Evolutionary conservation across 2,329 filamentous ascomycete genomes (phyloP), one percentile per base, ranked within the genome.

Genomic region (Ceratocystis ficicola): DNA sequence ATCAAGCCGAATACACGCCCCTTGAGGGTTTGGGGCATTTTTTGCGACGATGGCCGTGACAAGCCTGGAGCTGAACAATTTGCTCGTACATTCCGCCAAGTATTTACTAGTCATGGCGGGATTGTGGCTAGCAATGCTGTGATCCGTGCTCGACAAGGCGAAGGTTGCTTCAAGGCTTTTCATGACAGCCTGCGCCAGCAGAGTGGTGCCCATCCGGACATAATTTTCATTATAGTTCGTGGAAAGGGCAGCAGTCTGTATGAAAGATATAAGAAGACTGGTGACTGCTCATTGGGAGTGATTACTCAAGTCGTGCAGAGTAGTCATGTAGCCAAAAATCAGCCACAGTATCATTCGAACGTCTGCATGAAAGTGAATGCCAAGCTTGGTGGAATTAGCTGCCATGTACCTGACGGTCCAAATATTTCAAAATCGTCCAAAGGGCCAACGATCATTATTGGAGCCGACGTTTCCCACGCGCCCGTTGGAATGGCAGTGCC

Each of bases 321-420:
- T 1, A 76, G 77, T 0, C 87, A 95, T 67, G 88, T 93, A 0
- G 88, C 93, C 0, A 87, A 87, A 73, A 83, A 83, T 17, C 48
- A 48, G 17, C 81, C 81, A 0, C 94, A 99, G 71, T 97, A 97
- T 75, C 87, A 89, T 71, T 94, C 89, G 0, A 99, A 99, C 69
- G 90, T 99, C 0, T 83, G 86, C 69, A 94, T 99, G 90, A 99
- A 99, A 78, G 85, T 99, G 70, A 97, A 99, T 71, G 88, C 90
- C 2, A 99, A 99, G 78, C 82, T 99, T 1, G 94, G 94, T 15
- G 94, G 94, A 5, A 82, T 84, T 0, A 96, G 90, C 0, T 86
- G 77, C 64, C 48, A 41, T 20, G 67, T 67, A 22, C 65, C 61
- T 28, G 63, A 72, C 0, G 81, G 85, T 0, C 73, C 74, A 0